A percentile compares a stretch with the other conserved stretches of the same genome.
phyloP scores from a whole-genome alignment of 2,329 filamentous ascomycete genomes.

The Fusarium lyarnte region DNA sequence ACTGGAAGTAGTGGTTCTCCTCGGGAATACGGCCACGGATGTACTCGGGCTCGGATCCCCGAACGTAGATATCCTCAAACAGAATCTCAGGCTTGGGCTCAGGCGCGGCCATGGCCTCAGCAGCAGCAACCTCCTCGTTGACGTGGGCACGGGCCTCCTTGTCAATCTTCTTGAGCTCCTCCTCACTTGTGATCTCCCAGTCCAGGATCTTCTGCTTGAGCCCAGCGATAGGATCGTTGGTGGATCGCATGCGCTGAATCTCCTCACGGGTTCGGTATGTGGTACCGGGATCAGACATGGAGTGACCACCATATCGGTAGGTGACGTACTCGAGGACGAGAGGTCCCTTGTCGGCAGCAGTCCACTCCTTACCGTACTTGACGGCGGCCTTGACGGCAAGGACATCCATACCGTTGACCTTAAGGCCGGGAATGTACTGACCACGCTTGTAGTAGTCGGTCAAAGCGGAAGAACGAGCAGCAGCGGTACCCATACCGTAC shows the following conservation, averaged over 20 bases:
- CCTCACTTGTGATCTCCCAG: slow-evolving; percentile 90
- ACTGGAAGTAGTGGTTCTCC: slow-evolving; percentile 39
- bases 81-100: slow-evolving; percentile 84
- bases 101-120: slow-evolving; percentile 86
- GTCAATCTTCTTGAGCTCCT: slow-evolving; percentile 95
- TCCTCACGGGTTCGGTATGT: slow-evolving; percentile 99
- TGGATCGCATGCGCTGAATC: slow-evolving; percentile 99
- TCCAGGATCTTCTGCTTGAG: slow-evolving; percentile 98
- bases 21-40: slow-evolving; percentile 41
- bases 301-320: slow-evolving; percentile 99
- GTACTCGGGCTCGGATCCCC: slow-evolving; percentile 41
- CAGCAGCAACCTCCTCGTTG: slow-evolving; percentile 87
- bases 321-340: slow-evolving; percentile 99
- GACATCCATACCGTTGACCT: slow-evolving; percentile 99
- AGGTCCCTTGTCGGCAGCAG: slow-evolving; percentile 84
- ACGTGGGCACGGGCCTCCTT: slow-evolving; percentile 89
- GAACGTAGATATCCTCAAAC: slow-evolving; percentile 69
- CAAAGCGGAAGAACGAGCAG: slow-evolving; percentile 90
- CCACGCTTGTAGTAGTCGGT: slow-evolving; percentile 99
- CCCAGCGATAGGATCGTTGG: slow-evolving; percentile 97
- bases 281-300: slow-evolving; percentile 99
- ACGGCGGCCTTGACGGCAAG: slow-evolving; percentile 97
- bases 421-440: slow-evolving; percentile 98
- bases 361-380: slow-evolving; percentile 91
- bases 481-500: slow-evolving; percentile 99